Evolutionary conservation across 2,329 filamentous ascomycete species (phyloP).

Genomic region (Cladosporium sp.): DNA sequence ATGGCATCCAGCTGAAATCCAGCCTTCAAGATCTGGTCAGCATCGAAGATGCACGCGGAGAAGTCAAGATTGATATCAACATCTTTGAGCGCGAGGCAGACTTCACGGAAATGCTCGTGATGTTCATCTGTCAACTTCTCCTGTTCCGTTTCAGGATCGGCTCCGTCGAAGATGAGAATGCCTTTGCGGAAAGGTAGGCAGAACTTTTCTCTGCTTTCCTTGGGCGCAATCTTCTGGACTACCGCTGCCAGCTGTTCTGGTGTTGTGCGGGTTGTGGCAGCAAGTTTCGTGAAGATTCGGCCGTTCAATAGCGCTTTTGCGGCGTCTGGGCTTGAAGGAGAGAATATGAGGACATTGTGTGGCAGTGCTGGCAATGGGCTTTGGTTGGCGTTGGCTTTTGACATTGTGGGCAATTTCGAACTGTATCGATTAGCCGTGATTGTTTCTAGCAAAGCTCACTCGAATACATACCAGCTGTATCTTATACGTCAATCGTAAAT

Average conservation of each 20-base stretch:
- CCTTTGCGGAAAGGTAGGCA: slow-evolving; percentile 17
- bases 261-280: not conserved
- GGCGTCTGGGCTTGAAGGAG: not conserved
- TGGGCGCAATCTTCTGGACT: not conserved
- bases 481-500: not conserved
- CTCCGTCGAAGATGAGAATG: slow-evolving; percentile 14
- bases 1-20: slow-evolving; percentile 19
- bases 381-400: not conserved
- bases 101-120: slow-evolving; percentile 16
- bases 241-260: slow-evolving; percentile 6
- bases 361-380: slow-evolving; percentile 1
- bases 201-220: slow-evolving; percentile 3
- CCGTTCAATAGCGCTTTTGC: not conserved
- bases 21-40: slow-evolving; percentile 4
- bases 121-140: slow-evolving; percentile 3
- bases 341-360: slow-evolving; percentile 16
- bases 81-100: slow-evolving; percentile 16
- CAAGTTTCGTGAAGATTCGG: slow-evolving; percentile 8
- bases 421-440: not conserved
- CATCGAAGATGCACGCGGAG: slow-evolving; percentile 20
- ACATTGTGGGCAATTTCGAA: not conserved
- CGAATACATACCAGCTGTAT: not conserved
- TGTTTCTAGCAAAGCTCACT: not conserved
- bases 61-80: slow-evolving; percentile 16
- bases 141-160: not conserved